A percentile compares a stretch with the other conserved stretches of the same genome.
Evolutionary conservation across 495 filamentous ascomycete genomes (phyloP).

Genomic region (Aspergillus sclerotiicarbonarius): DNA sequence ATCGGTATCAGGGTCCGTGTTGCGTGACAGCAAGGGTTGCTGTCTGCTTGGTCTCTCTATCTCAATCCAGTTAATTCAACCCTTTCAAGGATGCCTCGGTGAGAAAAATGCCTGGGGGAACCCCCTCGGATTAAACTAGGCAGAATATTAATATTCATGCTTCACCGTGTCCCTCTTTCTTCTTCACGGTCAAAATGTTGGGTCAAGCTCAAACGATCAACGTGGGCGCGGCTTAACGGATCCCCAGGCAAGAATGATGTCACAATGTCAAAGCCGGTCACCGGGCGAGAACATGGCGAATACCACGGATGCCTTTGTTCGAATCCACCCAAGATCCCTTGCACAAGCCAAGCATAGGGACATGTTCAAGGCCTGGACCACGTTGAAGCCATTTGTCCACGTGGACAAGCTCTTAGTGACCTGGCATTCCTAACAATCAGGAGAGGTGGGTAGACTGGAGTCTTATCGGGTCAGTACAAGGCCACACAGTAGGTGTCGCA

Average conservation of each 20-base stretch:
- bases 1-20: not conserved
- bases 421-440: no score
- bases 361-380: not conserved
- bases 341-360: not conserved
- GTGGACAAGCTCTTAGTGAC: not conserved
- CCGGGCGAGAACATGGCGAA: not conserved
- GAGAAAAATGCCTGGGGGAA: not conserved
- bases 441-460: no score
- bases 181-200: not conserved
- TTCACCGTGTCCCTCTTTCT: not conserved
- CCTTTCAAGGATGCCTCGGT: not conserved
- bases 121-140: not conserved
- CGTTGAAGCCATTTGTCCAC: not conserved
- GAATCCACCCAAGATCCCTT: not conserved
- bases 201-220: constrained; percentile 1
- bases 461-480: no score
- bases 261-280: not conserved
- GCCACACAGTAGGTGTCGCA: no score
- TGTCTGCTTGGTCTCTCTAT: not conserved
- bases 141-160: not conserved
- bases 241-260: constrained; percentile 1
- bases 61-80: not conserved
- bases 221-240: not conserved
- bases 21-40: constrained; percentile 2
- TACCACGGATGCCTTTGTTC: not conserved